Evolutionary conservation across 805 yeast genomes (phyloP).

Genomic region (Myxozyma mucilagina): DNA sequence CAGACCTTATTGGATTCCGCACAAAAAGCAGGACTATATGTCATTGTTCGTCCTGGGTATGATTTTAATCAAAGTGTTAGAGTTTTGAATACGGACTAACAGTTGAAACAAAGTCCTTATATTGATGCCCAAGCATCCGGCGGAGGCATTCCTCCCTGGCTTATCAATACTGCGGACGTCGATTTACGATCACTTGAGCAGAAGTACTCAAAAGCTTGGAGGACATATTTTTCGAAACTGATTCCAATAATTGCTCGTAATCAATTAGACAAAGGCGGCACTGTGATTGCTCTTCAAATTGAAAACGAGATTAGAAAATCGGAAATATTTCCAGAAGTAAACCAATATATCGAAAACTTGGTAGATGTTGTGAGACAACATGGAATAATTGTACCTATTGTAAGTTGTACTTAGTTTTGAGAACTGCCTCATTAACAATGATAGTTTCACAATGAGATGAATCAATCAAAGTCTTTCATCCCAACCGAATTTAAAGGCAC

Average conservation of each 20-base stretch:
- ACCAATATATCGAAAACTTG: constrained; percentile 9
- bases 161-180: constrained; percentile 6
- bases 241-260: constrained; percentile 21
- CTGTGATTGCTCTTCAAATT: constrained; percentile 20
- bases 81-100: neutral
- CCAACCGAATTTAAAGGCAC: constrained; percentile 12
- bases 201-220: constrained; percentile 17
- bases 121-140: constrained; percentile 22
- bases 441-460: constrained; percentile 22
- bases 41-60: constrained; percentile 24
- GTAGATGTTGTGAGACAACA: neutral
- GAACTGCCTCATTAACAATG: neutral
- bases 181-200: constrained; percentile 14
- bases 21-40: constrained; percentile 21
- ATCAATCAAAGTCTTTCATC: constrained; percentile 7
- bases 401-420: neutral
- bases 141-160: constrained; percentile 25
- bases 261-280: constrained; percentile 18
- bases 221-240: constrained; percentile 3
- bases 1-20: constrained; percentile 21
- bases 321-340: constrained; percentile 8
- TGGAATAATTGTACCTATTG: constrained; percentile 21
- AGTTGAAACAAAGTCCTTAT: constrained; percentile 3
- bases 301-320: constrained; percentile 12
- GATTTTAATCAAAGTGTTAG: neutral